phyloP scores from a whole-genome alignment of 805 yeast species.

The Myxozyma udenii region DNA sequence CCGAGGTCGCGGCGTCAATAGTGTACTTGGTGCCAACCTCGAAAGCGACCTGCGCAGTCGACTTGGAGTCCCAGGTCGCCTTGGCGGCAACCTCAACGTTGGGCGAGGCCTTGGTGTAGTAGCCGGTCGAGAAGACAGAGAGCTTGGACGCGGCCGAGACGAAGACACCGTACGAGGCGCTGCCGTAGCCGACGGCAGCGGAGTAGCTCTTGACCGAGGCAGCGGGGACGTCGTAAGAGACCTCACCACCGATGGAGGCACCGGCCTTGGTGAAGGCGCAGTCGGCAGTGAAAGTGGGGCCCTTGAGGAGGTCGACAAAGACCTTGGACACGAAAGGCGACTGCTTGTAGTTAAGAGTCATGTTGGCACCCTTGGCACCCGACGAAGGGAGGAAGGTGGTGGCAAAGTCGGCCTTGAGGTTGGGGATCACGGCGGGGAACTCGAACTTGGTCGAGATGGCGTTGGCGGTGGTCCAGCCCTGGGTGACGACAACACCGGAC shows the following conservation, averaged over 20 bases:
- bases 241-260: constrained; percentile 93
- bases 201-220: constrained; percentile 94
- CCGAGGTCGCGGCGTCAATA: constrained; percentile 81
- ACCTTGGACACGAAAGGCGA: constrained; percentile 92
- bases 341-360: constrained; percentile 87
- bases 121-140: constrained; percentile 87
- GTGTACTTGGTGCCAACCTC: constrained; percentile 95
- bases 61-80: constrained; percentile 88
- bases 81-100: constrained; percentile 95
- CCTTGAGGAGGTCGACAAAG: constrained; percentile 90
- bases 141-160: constrained; percentile 82
- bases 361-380: constrained; percentile 74
- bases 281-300: constrained; percentile 94
- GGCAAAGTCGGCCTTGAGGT: constrained; percentile 86
- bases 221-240: constrained; percentile 90
- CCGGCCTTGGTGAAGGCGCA: constrained; percentile 94
- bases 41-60: constrained; percentile 76
- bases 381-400: constrained; percentile 84
- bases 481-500: constrained; percentile 87
- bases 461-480: constrained; percentile 97
- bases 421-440: constrained; percentile 84
- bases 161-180: constrained; percentile 81
- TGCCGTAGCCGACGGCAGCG: constrained; percentile 88
- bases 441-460: constrained; percentile 89
- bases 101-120: constrained; percentile 93